phyloP scores from a whole-genome alignment of 768 basidiomycete genomes.

The Astraeus odoratus region DNA sequence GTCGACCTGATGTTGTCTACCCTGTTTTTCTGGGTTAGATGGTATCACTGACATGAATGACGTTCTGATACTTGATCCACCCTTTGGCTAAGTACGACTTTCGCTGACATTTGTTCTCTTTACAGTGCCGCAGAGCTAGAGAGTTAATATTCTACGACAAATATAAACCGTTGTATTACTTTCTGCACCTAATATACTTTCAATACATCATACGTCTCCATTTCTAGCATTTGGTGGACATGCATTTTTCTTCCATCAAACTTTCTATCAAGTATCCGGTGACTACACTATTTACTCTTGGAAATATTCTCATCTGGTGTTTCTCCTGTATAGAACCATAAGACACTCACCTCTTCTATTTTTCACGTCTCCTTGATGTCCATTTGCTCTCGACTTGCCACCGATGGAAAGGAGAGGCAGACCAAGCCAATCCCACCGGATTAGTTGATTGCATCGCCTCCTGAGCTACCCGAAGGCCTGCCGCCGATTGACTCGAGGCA shows the following conservation, averaged over 20 bases:
- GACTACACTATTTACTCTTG: too few relatives aligned
- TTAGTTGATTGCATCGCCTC: constrained; percentile 46
- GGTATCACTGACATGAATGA: constrained; percentile 76
- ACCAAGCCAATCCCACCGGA: constrained; percentile 49
- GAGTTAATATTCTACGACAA: neutral
- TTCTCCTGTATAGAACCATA: too few relatives aligned
- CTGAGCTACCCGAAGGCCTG: constrained; percentile 11
- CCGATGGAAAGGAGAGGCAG: constrained; percentile 45
- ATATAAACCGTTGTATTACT: neutral
- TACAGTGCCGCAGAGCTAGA: constrained; percentile 4
- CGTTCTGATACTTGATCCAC: constrained; percentile 35
- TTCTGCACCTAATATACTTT: too few relatives aligned
- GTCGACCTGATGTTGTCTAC: constrained; percentile 57
- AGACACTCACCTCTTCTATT: too few relatives aligned
- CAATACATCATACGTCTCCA: too few relatives aligned
- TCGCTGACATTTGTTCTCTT: constrained; percentile 14
- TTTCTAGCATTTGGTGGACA: too few relatives aligned
- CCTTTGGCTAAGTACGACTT: neutral
- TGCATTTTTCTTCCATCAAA: too few relatives aligned
- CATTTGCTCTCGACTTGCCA: constrained; percentile 41
- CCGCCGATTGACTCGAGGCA: neutral
- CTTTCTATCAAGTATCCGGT: too few relatives aligned
- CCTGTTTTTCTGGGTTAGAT: constrained; percentile 29
- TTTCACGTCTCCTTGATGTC: neutral
- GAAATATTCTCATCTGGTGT: too few relatives aligned